Evolutionary conservation across 345 rosid species (phyloP), one percentile per base, ranked within the genome.

Genomic region (Populus ilicifolia): DNA sequence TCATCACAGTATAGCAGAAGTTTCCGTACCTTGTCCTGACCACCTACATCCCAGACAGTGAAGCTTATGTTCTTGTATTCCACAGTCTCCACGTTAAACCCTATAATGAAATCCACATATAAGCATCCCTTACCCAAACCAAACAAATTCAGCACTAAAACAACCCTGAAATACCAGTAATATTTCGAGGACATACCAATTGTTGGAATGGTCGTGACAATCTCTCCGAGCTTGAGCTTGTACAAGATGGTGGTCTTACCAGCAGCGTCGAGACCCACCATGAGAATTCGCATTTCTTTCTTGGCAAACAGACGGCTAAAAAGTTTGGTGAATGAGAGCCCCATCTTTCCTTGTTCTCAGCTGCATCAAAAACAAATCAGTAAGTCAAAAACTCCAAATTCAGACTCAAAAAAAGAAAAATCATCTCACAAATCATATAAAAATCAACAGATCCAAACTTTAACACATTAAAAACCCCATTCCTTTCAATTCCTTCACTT

Each of bases 31-130:
- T 77, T 77, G 80, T 77, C 80, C 75, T 77, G 80, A 36, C 75
- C 80, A 18, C 80, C 80, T 30, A 77, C 80, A 62, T 77, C 80
- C 80, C 80, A 77, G 27, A 77, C 80, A 20, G 80, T 77, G 23
- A 77, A 77, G 80, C 80, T 77, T 8, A 77, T 77, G 74, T 77
- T 77, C 80, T 77, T 77, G 23, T 77, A 77, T 33, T 77, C 80
- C 72, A 77, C 80, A 13, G 80, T 77, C 70, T 77, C 80, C 41
- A 77, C 80, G 70, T 77, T 77, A 70, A 77, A 77, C 11, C 80
- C 80, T 77, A 54, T 2, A 20, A 13, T 46, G 27, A 7, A 35
- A 9, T 23, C 14, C 4, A 5, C 25, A 50, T 52, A 39, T 13
- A 54, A 67, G 54, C 50, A 73, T 56, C 75, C 62, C 20, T 36